Conservation (phyloP, 768 basidiomycete species). For the Brasilioporus rufonigricans region DNA sequence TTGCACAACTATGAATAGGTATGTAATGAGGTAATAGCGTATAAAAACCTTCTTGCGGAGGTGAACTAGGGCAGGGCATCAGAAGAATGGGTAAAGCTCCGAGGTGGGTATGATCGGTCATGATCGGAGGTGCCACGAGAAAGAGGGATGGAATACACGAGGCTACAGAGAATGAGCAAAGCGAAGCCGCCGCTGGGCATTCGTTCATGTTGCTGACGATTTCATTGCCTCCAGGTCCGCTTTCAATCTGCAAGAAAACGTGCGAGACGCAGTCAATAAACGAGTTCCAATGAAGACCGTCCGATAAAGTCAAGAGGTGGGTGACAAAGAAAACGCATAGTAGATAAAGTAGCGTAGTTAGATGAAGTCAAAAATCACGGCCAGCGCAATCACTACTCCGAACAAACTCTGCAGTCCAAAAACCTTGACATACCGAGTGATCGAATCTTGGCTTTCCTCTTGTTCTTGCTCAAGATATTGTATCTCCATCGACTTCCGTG, state of each 20-base stretch:
- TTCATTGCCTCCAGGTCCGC: slow-evolving; percentile 59
- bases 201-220: slow-evolving; percentile 28
- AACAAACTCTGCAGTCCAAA: slow-evolving; percentile 59
- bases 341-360: slow-evolving; percentile 32
- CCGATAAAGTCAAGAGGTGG: slow-evolving; percentile 13
- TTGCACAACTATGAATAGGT: slow-evolving; percentile 26
- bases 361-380: slow-evolving; percentile 52
- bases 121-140: slow-evolving; percentile 20
- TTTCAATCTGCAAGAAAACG: slow-evolving; percentile 53
- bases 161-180: slow-evolving; percentile 21
- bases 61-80: not conserved
- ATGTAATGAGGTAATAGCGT: slow-evolving; percentile 25
- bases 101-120: slow-evolving; percentile 15
- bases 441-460: slow-evolving; percentile 71
- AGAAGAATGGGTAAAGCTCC: not conserved
- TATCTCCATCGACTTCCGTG: slow-evolving; percentile 78
- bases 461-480: slow-evolving; percentile 76
- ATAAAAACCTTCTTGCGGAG: slow-evolving; percentile 21
- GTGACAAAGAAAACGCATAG: slow-evolving; percentile 18
- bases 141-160: slow-evolving; percentile 32
- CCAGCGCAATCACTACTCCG: slow-evolving; percentile 50
- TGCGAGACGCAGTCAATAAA: slow-evolving; percentile 37
- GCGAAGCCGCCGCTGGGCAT: slow-evolving; percentile 8
- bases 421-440: slow-evolving; percentile 72
- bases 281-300: slow-evolving; percentile 23